phyloP scores from a whole-genome alignment of 2,329 filamentous ascomycete species.

The Teratosphaeria epicoccoides region DNA sequence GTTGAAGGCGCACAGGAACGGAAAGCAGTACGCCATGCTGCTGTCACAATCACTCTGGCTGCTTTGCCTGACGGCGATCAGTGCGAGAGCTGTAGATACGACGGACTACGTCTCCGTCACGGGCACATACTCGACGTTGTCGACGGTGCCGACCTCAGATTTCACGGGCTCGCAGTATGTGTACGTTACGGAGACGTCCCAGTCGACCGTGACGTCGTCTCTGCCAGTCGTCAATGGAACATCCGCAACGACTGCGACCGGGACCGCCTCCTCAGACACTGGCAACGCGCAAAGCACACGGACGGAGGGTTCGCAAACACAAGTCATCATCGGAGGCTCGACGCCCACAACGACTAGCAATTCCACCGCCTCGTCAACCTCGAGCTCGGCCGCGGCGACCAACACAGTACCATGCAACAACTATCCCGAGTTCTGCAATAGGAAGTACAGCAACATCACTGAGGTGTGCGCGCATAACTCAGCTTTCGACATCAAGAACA shows the following conservation, averaged over 20 bases:
- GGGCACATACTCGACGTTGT: conserved; percentile 13
- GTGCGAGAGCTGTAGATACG: conserved; percentile 20
- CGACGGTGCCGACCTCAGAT: conserved; percentile 12
- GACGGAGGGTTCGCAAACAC: conserved; percentile 11
- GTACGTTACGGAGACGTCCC: conserved; percentile 17
- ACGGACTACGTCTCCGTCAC: conserved; percentile 16
- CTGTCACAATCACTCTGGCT: conserved; percentile 20
- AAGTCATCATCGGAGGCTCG: conserved; percentile 12
- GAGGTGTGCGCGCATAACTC: conserved; percentile 72
- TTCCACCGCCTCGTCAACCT: conserved; percentile 18
- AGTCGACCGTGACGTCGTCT: conserved; percentile 11
- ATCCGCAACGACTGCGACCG: conserved; percentile 29
- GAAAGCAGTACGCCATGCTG: conserved; percentile 16
- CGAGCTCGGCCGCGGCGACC: conserved; percentile 33
- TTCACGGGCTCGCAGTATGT: conserved; percentile 20
- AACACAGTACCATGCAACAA: conserved; percentile 76
- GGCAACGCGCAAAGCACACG: conserved; percentile 20
- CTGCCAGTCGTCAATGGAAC: background rate
- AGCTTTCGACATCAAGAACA: conserved; percentile 60
- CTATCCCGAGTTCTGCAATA: conserved; percentile 58
- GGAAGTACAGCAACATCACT: conserved; percentile 73
- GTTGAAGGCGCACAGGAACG: background rate
- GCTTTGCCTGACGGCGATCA: conserved; percentile 25
- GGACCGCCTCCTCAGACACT: conserved; percentile 34
- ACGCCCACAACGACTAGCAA: conserved; percentile 7